phyloP scores from a whole-genome alignment of 2,329 filamentous ascomycete species.

The Magnaporthales sp. region DNA sequence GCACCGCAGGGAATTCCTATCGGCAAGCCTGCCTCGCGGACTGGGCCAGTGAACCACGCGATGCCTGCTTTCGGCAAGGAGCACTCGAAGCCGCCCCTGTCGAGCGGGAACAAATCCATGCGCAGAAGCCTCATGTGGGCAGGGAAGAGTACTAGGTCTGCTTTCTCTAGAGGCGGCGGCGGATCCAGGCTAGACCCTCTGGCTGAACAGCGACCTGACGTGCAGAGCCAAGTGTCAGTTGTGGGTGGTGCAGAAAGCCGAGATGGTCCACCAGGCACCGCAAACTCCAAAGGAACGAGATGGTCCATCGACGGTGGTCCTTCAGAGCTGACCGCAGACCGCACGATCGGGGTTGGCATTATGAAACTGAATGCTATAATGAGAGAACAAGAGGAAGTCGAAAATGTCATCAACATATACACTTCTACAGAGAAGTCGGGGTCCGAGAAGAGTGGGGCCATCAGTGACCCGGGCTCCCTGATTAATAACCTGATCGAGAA shows the following conservation, averaged over 20 bases:
- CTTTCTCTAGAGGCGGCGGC: slow-evolving; percentile 38
- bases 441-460: slow-evolving; percentile 48
- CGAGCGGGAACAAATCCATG: slow-evolving; percentile 42
- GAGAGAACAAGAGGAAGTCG: slow-evolving; percentile 61
- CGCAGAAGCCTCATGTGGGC: slow-evolving; percentile 65
- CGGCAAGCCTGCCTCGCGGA: slow-evolving; percentile 40
- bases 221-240: slow-evolving; percentile 21
- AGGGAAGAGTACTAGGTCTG: slow-evolving; percentile 44
- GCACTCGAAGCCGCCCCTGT: slow-evolving; percentile 36
- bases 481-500: slow-evolving; percentile 67
- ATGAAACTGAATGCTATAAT: slow-evolving; percentile 68
- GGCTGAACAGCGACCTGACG: slow-evolving; percentile 38
- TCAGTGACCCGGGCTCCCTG: slow-evolving; percentile 64
- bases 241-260: slow-evolving; percentile 28
- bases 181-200: slow-evolving; percentile 47
- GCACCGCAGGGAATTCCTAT: slow-evolving; percentile 39
- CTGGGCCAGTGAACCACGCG: slow-evolving; percentile 34
- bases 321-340: slow-evolving; percentile 43
- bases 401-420: slow-evolving; percentile 74
- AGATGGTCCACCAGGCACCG: slow-evolving; percentile 43
- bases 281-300: slow-evolving; percentile 37
- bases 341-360: slow-evolving; percentile 69
- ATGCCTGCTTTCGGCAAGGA: slow-evolving; percentile 31
- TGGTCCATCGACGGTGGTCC: slow-evolving; percentile 23
- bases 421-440: slow-evolving; percentile 46